Evolutionary conservation across 345 rosid genomes (phyloP), one percentile per base, ranked within the genome.

Genomic region (Populus deltoides): DNA sequence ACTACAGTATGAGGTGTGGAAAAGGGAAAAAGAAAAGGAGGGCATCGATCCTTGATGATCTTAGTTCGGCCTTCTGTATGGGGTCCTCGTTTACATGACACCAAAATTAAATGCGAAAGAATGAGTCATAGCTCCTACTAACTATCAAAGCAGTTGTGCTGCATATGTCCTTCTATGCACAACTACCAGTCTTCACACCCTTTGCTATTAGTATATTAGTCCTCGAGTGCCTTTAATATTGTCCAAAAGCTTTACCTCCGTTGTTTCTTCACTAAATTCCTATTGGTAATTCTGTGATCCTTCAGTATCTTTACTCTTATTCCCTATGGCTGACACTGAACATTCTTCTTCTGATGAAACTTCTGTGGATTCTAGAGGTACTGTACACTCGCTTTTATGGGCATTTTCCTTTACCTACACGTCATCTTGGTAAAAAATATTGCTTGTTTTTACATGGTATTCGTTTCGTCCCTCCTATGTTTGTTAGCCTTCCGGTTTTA

Each of bases 311-410:
- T 39, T 24, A 8, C 27, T 6, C 45, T 11, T 41, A 1, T 29
- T 18, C 17, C 74, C 29, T 25, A 90, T 90, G 93, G 93, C 89
- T 66, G 90, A 87, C 77, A 83, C 93, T 24, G 82, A 84, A 70
- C 85, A 81, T 78, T 87, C 89, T 65, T 84, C 91, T 67, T 85
- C 89, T 36, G 81, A 76, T 65, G 87, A 80, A 68, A 78, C 82
- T 74, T 78, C 0, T 11, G 74, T 36, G 39, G 83, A 84, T 59
- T 82, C 84, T 31, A 83, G 38, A 84, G 88, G 92, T 90, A 83
- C 66, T 53, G 16, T 11, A 55, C 27, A 41, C 22, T 6, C 45
- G 9, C 6, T 53, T 47, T 2, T 13, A 15, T 1, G 7, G 27
- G n/a, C n/a, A 10, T n/a, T 29, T 25, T 57, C 63, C n/a, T 12